Base-by-base conservation (phyloP, 2,329 filamentous ascomycete genomes). In the Fusarium equiseti region DNA sequence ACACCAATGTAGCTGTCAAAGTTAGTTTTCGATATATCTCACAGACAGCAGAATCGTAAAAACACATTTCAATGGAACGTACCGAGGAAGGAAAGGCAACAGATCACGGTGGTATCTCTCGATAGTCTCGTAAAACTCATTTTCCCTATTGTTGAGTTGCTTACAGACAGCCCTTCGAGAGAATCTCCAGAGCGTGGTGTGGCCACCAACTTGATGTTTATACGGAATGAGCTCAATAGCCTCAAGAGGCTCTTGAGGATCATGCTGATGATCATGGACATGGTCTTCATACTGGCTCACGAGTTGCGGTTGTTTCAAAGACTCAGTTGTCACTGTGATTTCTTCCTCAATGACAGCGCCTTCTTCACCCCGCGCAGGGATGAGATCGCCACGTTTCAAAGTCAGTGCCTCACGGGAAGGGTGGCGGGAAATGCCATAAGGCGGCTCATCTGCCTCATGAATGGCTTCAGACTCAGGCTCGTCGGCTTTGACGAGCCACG, bases 101-200 rank as follows among this genome's bases (percentile, higher is more conserved):
- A 99, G 86, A 77, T 97, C 92, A 70, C 94, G 93, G 80, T 99
- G 95, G 73, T 93, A 90, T 76, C 89, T 90, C 83, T 99, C 96
- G 75, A 98, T 93, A 58, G 91, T 96, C 81, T 99, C 96, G 80
- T 99, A 99, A 79, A 99, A 99, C 81, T 97, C 94, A 81, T 99
- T 99, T 79, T 99, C 96, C 76, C 95, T 89, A 79, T 97, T 99
- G 80, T 97, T 99, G 77, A 99, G 88, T 82, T 98, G 94, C 82
- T 99, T 99, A 86, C 96, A 99, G 13, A 99, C 95, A 59, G 96
- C 96, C 75, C 95, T 89, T 72, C 94, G 91, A 20, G 96, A 98
- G 78, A 99, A 98, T 44, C 95, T 91, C 88, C 97, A 99, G 38
- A 99, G 88, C 0, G 95, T 98, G 9, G 94, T 98, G 79, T 99